Base-by-base conservation (phyloP, 495 filamentous ascomycete genomes). In the Aeminium ludgeri region DNA sequence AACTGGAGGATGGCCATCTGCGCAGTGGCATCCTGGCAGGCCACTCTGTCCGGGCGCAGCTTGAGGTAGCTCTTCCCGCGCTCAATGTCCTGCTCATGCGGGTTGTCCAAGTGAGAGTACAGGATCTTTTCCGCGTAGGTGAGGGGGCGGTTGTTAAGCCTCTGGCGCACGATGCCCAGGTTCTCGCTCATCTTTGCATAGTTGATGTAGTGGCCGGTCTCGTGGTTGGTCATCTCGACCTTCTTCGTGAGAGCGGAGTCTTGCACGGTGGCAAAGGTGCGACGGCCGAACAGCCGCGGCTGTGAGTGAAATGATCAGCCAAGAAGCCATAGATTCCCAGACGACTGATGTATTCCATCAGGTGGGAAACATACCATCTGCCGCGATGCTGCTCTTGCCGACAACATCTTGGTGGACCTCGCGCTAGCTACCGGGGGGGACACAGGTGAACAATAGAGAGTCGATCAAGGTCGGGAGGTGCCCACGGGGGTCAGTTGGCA, bases 1-100 rank as follows among this genome's bases (percentile, higher is more conserved):
- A 97, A 97, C 69, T 97, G 89, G 36, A 97, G 73, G 56, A 97
- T 94, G 50, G 89, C 89, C 91, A 96, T 97, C 74, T 97, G 89
- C 46, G 89, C 89, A 20, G 91, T 97, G 52, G 89, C 89, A 75
- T 97, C 89, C 72, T 97, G 89, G 72, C 87, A 95, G 66, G 91
- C 91, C 54, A 97, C 91, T 64, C 89, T 82, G 61, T 97, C 89
- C 32, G 91, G 91, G 40, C 89, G 82, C 45, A 97, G 76, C 65
- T 82, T 91, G 42, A 97, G 78, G 69, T 97, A 96, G 41, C 83
- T 93, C 46, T 73, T 76, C 51, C 89, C 89, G 56, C 89, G 82
- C 76, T 96, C 77, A 51, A 96, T 89, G 5, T 95, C 89, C 61
- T 93, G 85, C 50, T 76, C 78, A 52, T 97, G 82, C 38, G 91